Percentiles rank a stretch among this genome's conserved stretches.
Conservation (phyloP, 2,329 filamentous ascomycete genomes). For the Fusarium sulawesiense region DNA sequence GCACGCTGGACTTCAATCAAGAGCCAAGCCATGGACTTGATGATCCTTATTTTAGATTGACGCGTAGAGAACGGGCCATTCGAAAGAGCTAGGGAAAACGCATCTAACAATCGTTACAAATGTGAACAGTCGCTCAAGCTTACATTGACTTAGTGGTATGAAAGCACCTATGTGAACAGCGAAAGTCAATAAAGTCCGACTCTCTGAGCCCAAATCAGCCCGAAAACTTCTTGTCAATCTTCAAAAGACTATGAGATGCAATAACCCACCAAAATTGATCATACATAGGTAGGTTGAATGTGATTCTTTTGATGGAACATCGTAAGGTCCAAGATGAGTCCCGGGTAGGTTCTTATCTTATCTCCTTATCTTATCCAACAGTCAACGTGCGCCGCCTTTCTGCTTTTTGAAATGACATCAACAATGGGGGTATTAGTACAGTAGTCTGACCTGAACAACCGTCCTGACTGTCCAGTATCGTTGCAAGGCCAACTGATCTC, state of each 20-base stretch:
- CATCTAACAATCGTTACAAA: too few species aligned
- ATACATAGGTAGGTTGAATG: background rate
- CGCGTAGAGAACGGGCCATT: background rate
- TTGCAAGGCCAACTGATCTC: background rate
- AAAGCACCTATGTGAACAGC: accelerated
- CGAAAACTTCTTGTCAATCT: accelerated
- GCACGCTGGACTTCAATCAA: background rate
- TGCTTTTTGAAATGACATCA: background rate
- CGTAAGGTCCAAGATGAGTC: background rate
- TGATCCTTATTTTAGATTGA: background rate
- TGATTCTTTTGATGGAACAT: background rate
- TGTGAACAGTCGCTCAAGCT: background rate
- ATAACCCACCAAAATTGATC: background rate
- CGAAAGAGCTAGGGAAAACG: background rate
- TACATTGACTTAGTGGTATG: background rate
- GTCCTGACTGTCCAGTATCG: background rate
- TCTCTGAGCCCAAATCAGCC: accelerated
- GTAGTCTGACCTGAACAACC: background rate
- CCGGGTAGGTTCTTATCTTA: background rate
- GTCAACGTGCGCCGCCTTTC: background rate
- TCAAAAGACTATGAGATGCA: background rate
- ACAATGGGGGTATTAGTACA: background rate
- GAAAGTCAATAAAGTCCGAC: background rate
- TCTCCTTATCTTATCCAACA: background rate
- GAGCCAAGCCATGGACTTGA: background rate